Percentiles rank a stretch among this genome's conserved stretches.
These are phyloP conservation scores for Alnus rubra DNA, from an alignment of 306 rosid genomes.

Conservation along the genomic window DNA sequence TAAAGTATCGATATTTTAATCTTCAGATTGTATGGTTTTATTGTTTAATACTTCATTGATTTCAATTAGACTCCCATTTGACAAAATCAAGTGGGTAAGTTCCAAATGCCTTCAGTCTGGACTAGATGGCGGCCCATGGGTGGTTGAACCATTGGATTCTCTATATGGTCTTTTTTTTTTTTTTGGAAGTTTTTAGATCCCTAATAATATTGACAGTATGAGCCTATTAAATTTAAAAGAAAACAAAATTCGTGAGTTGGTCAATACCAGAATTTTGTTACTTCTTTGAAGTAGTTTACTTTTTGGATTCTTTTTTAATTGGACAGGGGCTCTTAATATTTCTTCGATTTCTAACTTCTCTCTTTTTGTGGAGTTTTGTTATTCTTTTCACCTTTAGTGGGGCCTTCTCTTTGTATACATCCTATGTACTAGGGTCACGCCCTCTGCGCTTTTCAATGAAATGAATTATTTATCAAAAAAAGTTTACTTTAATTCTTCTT, in stretches of 20 bases:
- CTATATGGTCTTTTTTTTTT: not conserved
- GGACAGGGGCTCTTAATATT: no score
- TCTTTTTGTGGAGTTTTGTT: no score
- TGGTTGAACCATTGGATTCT: not conserved
- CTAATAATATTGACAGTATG: not conserved
- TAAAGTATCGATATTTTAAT: not conserved
- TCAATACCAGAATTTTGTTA: not conserved
- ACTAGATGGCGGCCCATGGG: not conserved
- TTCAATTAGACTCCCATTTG: not conserved
- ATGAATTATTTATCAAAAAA: no score
- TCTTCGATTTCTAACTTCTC: no score
- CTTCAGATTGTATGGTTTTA: not conserved
- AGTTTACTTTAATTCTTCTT: no score
- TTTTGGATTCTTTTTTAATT: not conserved
- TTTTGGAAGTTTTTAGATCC: not conserved
- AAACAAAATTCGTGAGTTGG: not conserved
- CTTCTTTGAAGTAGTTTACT: not conserved
- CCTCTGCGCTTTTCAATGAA: no score
- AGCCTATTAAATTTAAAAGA: not conserved
- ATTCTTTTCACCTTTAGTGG: no score
- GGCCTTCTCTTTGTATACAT: no score
- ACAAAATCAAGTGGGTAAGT: not conserved
- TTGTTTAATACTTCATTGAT: not conserved
- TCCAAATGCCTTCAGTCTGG: not conserved
- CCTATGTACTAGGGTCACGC: no score